Evolutionary conservation across 2,329 filamentous ascomycete genomes (phyloP), one percentile per base, ranked within the genome.

Genomic region (Didymella pomorum): DNA sequence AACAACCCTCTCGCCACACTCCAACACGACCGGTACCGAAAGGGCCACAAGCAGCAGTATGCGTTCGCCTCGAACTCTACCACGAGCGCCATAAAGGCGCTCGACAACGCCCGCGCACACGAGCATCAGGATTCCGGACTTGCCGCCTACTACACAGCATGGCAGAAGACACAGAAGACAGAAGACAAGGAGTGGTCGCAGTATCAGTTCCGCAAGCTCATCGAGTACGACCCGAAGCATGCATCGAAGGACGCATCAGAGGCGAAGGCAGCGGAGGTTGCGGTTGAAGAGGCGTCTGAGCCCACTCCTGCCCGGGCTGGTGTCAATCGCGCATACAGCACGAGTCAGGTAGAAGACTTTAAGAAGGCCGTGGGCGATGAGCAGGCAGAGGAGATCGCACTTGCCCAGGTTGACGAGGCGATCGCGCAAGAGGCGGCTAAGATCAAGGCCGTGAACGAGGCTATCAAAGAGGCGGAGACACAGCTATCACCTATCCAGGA

Each of bases 71-170:
- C 73, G 10, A 71, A 71, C 23, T 73, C 75, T 45, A 75, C 78
- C 20, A 74, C 76, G 2, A 74, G 67, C 35, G 74, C 72, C 37
- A 58, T 76, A 64, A 73, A 79, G 64, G 73, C 71, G 21, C 65
- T 74, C 51, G 56, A 53, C 26, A 60, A 60, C 39, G 62, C 64
- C 7, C 64, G 57, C 58, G 58, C 71, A 41, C 61, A 70, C 35
- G 74, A 77, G 8, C 63, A 77, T 52, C 69, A 75, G 47, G 80
- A 81, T 58, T 73, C 74, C 63, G 90, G 89, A 60, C 75, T 98
- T 83, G 93, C 93, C 62, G 93, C 92, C 69, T 97, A 97, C 79
- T 96, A 93, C 71, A 92, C 95, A 76, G 91, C 92, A 53, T 90
- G 95, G 82, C 92, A 94, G 78, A 89, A 90, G 76, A 86, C 89